These are phyloP conservation scores for Trichosporon sp. DNA, from an alignment of 1,284 basidiomycete genomes.

Conservation along the genomic window DNA sequence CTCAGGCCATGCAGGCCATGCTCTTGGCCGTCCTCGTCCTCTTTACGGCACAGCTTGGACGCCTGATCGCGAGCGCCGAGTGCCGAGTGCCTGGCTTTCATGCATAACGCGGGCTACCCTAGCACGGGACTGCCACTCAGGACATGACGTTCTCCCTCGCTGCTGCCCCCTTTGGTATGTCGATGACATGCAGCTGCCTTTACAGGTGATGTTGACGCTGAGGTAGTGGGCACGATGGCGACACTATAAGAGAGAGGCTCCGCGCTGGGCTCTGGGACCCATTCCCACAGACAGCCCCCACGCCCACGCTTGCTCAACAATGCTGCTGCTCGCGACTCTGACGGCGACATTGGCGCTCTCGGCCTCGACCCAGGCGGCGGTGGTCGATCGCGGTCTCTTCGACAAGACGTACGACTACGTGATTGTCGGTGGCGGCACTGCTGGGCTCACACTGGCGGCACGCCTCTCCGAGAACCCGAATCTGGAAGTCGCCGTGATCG, in stretches of 20 bases:
- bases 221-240: too few species aligned
- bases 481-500: constrained; percentile 64
- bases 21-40: neutral
- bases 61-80: neutral
- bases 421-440: constrained; percentile 59
- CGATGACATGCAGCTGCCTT: too few species aligned
- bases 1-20: neutral
- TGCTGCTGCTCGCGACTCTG: neutral
- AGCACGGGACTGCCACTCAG: neutral
- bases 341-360: neutral
- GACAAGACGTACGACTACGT: constrained; percentile 42
- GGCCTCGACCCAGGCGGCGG: neutral
- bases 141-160: neutral
- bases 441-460: constrained; percentile 66
- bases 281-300: too few species aligned
- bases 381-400: neutral
- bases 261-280: too few species aligned
- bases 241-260: too few species aligned
- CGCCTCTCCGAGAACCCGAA: constrained; percentile 64
- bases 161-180: neutral
- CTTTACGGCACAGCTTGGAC: neutral
- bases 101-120: neutral
- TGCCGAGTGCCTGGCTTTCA: too few species aligned
- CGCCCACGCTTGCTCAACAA: neutral
- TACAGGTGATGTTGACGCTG: neutral